Evolutionary conservation across 108 stramenopile species (phyloP).

Genomic region (Cyclotella choctawhatcheeana): DNA sequence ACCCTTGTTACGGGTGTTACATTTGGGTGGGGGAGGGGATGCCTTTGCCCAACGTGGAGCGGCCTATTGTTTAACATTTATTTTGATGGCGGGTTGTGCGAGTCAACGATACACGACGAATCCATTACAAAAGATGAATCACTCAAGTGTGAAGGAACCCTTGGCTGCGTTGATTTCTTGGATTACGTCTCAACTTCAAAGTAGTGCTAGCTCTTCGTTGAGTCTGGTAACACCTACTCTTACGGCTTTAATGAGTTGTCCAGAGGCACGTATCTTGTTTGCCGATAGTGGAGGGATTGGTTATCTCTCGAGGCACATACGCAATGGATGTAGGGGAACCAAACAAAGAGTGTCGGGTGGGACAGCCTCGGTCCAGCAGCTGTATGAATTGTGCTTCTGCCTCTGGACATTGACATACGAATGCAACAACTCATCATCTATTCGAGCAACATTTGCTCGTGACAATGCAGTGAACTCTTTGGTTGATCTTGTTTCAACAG

Average conservation of each 20-base stretch:
- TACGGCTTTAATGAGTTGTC: constrained; percentile 57
- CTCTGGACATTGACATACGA: constrained; percentile 91
- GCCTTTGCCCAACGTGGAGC: constrained; percentile 62
- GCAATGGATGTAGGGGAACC: constrained; percentile 36
- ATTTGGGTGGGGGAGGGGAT: constrained; percentile 55
- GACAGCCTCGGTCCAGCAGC: constrained; percentile 73
- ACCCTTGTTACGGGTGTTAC: constrained; percentile 48
- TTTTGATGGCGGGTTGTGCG: constrained; percentile 52
- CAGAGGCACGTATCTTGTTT: constrained; percentile 61
- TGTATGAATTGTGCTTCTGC: constrained; percentile 92
- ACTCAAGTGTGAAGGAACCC: constrained; percentile 53
- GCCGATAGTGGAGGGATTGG: constrained; percentile 77
- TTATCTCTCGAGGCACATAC: constrained; percentile 68
- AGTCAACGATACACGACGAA: constrained; percentile 26
- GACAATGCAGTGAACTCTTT: constrained; percentile 66
- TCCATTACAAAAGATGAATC: constrained; percentile 44
- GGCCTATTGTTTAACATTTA: constrained; percentile 56
- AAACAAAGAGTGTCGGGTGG: constrained; percentile 16
- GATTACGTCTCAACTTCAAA: constrained; percentile 74
- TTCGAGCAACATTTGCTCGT: constrained; percentile 56
- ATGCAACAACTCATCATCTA: constrained; percentile 38
- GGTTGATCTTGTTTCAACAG: constrained; percentile 84
- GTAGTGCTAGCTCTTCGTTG: constrained; percentile 56
- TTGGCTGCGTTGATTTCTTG: constrained; percentile 70
- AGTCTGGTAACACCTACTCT: constrained; percentile 74